A percentile compares a stretch with the other conserved stretches of the same genome.
Conservation (phyloP, 129 eudicot genomes). For the Saussurea involucrata region DNA sequence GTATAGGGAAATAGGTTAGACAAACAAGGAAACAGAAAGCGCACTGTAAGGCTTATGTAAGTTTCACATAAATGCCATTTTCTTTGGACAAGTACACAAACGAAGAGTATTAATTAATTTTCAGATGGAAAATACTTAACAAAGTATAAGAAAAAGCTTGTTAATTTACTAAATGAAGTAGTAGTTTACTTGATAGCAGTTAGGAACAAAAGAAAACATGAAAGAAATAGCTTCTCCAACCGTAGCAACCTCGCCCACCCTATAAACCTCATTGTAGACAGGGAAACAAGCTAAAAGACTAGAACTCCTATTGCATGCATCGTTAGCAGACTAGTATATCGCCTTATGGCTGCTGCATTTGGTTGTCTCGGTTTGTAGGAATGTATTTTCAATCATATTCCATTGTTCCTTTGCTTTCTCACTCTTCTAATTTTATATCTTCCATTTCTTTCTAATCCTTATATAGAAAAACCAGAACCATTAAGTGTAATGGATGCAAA, state of each 20-base stretch:
- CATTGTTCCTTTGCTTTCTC: background rate
- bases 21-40: background rate
- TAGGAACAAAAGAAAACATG: background rate
- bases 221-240: background rate
- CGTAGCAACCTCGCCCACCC: background rate
- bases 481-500: background rate
- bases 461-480: background rate
- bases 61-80: background rate
- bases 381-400: background rate
- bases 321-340: background rate
- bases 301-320: background rate
- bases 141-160: background rate
- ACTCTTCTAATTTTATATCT: background rate
- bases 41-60: background rate
- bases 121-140: background rate
- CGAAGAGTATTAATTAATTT: background rate
- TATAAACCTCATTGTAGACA: background rate
- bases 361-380: background rate
- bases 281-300: conserved; percentile 2
- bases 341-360: background rate
- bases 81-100: background rate
- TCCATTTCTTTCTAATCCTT: background rate
- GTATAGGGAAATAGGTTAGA: background rate
- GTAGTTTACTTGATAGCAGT: background rate
- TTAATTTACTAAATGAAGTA: background rate